Base-by-base conservation (phyloP, 352 stramenopile genomes). In the Phytophthora niederhauseri region DNA sequence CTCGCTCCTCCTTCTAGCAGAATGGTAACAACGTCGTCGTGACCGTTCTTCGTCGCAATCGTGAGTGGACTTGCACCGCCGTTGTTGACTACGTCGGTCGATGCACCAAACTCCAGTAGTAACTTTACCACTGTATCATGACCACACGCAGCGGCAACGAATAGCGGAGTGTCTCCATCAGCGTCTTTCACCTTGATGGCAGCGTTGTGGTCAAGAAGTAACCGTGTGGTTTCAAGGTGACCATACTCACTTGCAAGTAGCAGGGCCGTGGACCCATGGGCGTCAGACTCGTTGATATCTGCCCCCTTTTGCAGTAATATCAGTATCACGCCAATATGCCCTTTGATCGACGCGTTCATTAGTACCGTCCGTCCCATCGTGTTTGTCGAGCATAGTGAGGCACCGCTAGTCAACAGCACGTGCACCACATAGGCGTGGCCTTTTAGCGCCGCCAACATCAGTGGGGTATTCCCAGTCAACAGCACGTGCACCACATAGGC, bases 401-500 rank as follows among this genome's bases (percentile, higher is more conserved):
- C 59, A 6, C 50, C 50, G 28, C 20, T 57, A 6, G 22, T n/a
- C 36, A 66, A 19, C 6, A 67, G 19, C 19, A 59, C 19, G 3
- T 49, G 24, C 8, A 67, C 49, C 24, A 67, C 22, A 14, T 6
- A 8, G 17, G 5, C 20, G 7, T 53, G 41, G 0, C 41, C 24
- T 11, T 28, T 26, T n/a, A 11, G 12, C 8, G 15, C 26, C 31
- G 38, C 55, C n/a, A 26, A 1, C 5, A 51, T 46, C 11, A 67
- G 14, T 4, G 61, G n/a, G n/a, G n/a, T n/a, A n/a, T n/a, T n/a
- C n/a, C n/a, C n/a, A 6, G 22, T n/a, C 36, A 66, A 19, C 6
- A 67, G 19, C 19, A 59, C 19, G 3, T 49, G 24, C 8, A 67
- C 49, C 24, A 67, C 22, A 14, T 6, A 8, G 17, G 5, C 20